A percentile compares a stretch with the other conserved stretches of the same genome.
These are phyloP conservation scores for Kwoniella dejecticola DNA, from an alignment of 768 basidiomycete species.

Conservation along the genomic window DNA sequence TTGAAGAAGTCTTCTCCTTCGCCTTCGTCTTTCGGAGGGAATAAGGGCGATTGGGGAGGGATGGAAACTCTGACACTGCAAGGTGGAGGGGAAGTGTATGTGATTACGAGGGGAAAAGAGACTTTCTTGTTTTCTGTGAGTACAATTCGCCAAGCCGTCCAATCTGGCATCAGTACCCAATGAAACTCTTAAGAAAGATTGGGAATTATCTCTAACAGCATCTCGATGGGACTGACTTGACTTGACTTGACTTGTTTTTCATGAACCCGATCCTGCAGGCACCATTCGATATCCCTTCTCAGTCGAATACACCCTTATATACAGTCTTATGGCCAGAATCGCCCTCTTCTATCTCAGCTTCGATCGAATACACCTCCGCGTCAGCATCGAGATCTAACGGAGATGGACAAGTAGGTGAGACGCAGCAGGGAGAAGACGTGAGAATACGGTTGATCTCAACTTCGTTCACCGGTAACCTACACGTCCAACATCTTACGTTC, in stretches of 20 bases:
- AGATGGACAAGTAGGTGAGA: too few species aligned
- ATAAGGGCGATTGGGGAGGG: conserved; percentile 20
- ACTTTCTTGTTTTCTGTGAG: conserved; percentile 26
- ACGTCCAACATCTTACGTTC: conserved; percentile 15
- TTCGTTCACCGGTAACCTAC: conserved; percentile 13
- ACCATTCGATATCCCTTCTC: conserved; percentile 21
- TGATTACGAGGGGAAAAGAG: conserved; percentile 29
- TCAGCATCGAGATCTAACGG: too few species aligned
- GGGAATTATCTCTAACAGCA: background rate
- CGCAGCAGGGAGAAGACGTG: conserved; percentile 1
- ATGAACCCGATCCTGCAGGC: conserved; percentile 9
- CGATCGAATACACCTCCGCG: conserved; percentile 5
- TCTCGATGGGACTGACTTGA: too few species aligned
- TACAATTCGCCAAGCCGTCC: too few species aligned
- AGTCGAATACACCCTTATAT: conserved; percentile 8
- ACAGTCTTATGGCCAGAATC: conserved; percentile 20
- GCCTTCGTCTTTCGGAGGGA: too few species aligned
- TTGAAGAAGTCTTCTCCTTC: conserved; percentile 9
- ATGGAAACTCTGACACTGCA: conserved; percentile 19
- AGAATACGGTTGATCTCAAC: conserved; percentile 12
- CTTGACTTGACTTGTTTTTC: too few species aligned
- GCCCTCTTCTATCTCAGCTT: conserved; percentile 7
- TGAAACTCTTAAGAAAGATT: too few species aligned
- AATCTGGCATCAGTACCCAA: too few species aligned
- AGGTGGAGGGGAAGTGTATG: conserved; percentile 23